phyloP scores from a whole-genome alignment of 2,329 filamentous ascomycete genomes.

The Aspergillus glaucus region DNA sequence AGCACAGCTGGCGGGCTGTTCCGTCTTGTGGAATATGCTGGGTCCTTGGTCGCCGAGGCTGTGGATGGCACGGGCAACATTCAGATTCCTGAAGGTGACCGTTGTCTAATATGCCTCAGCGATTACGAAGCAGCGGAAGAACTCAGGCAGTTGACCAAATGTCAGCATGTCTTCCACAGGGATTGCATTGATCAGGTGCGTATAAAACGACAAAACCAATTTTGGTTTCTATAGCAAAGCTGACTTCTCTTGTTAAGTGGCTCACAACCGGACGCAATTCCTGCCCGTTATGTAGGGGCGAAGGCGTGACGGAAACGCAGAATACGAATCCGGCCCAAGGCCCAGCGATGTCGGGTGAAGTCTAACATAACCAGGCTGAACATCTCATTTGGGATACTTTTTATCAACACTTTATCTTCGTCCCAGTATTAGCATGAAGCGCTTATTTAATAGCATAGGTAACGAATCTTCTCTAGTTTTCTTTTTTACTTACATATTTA shows the following conservation, averaged over 20 bases:
- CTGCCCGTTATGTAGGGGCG: slow-evolving; percentile 32
- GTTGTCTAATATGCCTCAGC: slow-evolving; percentile 61
- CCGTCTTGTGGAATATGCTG: slow-evolving; percentile 41
- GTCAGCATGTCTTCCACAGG: slow-evolving; percentile 61
- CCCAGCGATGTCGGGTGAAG: slow-evolving; percentile 1
- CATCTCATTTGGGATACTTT: background rate
- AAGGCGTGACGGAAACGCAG: slow-evolving; percentile 36
- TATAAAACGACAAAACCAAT: slow-evolving; percentile 2
- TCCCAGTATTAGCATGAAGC: slow-evolving; percentile 26
- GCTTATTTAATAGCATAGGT: slow-evolving; percentile 18
- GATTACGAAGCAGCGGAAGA: slow-evolving; percentile 60
- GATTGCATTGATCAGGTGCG: slow-evolving; percentile 63
- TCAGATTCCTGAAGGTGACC: slow-evolving; percentile 43
- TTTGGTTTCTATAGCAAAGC: slow-evolving; percentile 5
- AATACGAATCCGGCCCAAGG: slow-evolving; percentile 13
- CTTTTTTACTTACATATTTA: background rate
- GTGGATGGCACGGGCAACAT: slow-evolving; percentile 33
- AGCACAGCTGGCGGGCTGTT: slow-evolving; percentile 57
- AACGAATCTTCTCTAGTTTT: slow-evolving; percentile 15
- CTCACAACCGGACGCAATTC: slow-evolving; percentile 51
- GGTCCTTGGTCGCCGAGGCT: slow-evolving; percentile 44
- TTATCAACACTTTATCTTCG: slow-evolving; percentile 1
- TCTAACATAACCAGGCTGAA: background rate
- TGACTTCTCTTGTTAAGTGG: slow-evolving; percentile 48
- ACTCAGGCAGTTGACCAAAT: slow-evolving; percentile 55